These are phyloP conservation scores for Volvariella surrecta DNA, from an alignment of 1,284 basidiomycete species.

Conservation along the genomic window DNA sequence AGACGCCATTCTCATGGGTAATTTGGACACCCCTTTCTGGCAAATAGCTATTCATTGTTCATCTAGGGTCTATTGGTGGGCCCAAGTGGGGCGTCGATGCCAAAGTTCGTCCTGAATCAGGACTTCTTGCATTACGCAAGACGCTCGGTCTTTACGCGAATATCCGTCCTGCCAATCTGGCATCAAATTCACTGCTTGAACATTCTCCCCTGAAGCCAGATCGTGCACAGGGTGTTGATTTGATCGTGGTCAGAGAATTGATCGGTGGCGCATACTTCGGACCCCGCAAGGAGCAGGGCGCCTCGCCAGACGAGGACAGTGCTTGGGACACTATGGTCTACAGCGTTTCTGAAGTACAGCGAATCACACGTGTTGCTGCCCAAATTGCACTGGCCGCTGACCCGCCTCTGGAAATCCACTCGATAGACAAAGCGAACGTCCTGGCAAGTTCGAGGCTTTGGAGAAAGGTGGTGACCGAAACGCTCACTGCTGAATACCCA, in stretches of 20 bases:
- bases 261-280: slow-evolving; percentile 95
- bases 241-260: slow-evolving; percentile 94
- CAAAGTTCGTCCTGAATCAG: slow-evolving; percentile 92
- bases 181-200: slow-evolving; percentile 82
- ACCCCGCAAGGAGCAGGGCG: slow-evolving; percentile 81
- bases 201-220: slow-evolving; percentile 92
- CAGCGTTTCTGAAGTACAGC: slow-evolving; percentile 84
- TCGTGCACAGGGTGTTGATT: slow-evolving; percentile 80
- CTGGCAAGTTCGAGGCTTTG: slow-evolving; percentile 93
- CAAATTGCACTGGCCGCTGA: slow-evolving; percentile 81
- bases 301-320: slow-evolving; percentile 47
- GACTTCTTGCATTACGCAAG: slow-evolving; percentile 89
- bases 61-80: slow-evolving; percentile 86
- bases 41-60: slow-evolving; percentile 1
- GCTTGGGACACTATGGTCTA: slow-evolving; percentile 94
- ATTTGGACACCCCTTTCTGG: neutral
- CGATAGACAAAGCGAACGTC: slow-evolving; percentile 99
- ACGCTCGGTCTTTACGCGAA: slow-evolving; percentile 94
- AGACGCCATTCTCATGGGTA: slow-evolving; percentile 90
- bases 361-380: slow-evolving; percentile 94
- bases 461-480: slow-evolving; percentile 86
- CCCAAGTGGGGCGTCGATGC: slow-evolving; percentile 96
- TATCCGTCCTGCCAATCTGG: slow-evolving; percentile 94
- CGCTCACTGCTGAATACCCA: slow-evolving; percentile 79
- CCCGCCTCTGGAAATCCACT: slow-evolving; percentile 87